Evolutionary conservation across 2,329 filamentous ascomycete species (phyloP).

Genomic region (Conoideocrella luteorostrata): DNA sequence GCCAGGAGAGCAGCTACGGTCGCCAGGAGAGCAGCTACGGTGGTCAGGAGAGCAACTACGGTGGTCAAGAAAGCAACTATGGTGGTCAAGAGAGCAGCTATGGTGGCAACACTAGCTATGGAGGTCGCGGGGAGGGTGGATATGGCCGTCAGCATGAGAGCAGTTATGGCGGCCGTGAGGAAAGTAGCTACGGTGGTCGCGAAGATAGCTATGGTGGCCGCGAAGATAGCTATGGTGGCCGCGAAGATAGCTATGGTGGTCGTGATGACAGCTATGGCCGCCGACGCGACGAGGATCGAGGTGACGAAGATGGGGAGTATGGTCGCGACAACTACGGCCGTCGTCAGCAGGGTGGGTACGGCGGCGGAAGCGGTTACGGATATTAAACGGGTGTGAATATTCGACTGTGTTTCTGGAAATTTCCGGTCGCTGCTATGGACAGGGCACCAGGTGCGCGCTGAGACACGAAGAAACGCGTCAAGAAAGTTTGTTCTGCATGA

Average conservation of each 20-base stretch:
- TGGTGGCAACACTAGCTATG: slow-evolving; percentile 11
- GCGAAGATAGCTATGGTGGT: slow-evolving; percentile 14
- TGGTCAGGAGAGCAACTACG: slow-evolving; percentile 15
- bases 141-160: slow-evolving; percentile 9
- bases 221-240: slow-evolving; percentile 9
- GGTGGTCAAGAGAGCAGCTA: slow-evolving; percentile 14
- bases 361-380: slow-evolving; percentile 14
- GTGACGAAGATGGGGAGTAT: slow-evolving; percentile 5
- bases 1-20: slow-evolving; percentile 20
- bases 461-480: too few species aligned
- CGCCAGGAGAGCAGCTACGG: slow-evolving; percentile 12
- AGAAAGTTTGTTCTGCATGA: too few species aligned
- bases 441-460: too few species aligned
- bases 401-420: neutral
- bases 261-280: slow-evolving; percentile 17
- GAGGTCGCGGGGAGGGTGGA: slow-evolving; percentile 10
- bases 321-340: slow-evolving; percentile 8
- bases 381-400: neutral
- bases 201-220: slow-evolving; percentile 5
- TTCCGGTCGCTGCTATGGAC: too few species aligned
- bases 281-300: slow-evolving; percentile 9
- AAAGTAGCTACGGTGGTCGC: slow-evolving; percentile 5
- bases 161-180: slow-evolving; percentile 9
- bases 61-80: slow-evolving; percentile 16
- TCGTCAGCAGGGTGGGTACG: slow-evolving; percentile 21